phyloP scores from a whole-genome alignment of 768 basidiomycete species.

The Podaxis pistillaris region DNA sequence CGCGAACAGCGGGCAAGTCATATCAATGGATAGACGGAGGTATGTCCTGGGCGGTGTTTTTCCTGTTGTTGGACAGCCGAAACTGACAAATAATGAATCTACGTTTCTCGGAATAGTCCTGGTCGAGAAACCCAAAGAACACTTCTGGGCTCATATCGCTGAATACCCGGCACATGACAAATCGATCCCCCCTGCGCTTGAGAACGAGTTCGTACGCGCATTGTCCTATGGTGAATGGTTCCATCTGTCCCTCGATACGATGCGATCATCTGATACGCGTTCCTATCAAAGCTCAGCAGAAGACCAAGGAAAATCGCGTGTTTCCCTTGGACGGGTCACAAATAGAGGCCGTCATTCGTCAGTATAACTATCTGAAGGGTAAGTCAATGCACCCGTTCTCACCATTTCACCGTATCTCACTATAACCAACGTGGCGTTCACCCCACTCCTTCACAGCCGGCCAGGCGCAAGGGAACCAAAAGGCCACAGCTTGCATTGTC shows the following conservation, averaged over 20 bases:
- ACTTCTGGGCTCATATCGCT: constrained; percentile 42
- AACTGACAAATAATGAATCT: background rate
- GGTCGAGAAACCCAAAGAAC: constrained; percentile 25
- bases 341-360: constrained; percentile 36
- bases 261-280: constrained; percentile 10
- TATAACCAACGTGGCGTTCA: background rate
- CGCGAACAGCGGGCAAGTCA: constrained; percentile 27
- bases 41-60: constrained; percentile 13
- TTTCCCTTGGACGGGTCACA: constrained; percentile 37
- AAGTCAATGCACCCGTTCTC: constrained; percentile 12
- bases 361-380: constrained; percentile 38
- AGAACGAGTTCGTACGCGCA: constrained; percentile 31
- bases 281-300: constrained; percentile 28
- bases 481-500: constrained; percentile 29
- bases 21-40: constrained; percentile 38
- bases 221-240: constrained; percentile 30
- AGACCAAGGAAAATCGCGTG: constrained; percentile 24
- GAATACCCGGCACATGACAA: constrained; percentile 42
- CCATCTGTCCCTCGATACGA: background rate
- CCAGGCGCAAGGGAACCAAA: constrained; percentile 27
- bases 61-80: background rate
- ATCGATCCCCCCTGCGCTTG: constrained; percentile 33
- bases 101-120: constrained; percentile 23
- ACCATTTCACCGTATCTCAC: background rate
- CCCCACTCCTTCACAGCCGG: constrained; percentile 21